Conservation (phyloP, 345 rosid species). For the Bretschneidera sinensis region DNA sequence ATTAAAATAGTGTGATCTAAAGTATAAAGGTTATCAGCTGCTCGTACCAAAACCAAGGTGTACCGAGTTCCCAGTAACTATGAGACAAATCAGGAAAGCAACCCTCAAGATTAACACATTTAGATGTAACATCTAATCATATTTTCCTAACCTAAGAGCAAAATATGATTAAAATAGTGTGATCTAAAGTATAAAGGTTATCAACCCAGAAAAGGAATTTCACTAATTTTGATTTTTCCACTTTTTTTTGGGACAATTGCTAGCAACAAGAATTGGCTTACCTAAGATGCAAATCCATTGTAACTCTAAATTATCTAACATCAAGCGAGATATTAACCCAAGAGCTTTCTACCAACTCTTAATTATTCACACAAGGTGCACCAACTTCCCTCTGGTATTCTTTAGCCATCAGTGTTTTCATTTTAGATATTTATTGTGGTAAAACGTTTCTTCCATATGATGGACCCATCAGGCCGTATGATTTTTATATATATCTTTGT, state of each 20-base stretch:
- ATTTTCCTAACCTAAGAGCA: too few relatives aligned
- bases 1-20: too few relatives aligned
- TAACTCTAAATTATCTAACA: not conserved
- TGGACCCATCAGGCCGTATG: not conserved
- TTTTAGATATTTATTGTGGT: not conserved
- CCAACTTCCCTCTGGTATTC: not conserved
- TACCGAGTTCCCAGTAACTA: too few relatives aligned
- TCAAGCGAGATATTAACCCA: not conserved
- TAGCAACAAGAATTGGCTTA: not conserved
- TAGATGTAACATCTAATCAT: too few relatives aligned
- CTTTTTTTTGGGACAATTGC: too few relatives aligned
- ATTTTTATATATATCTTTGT: not conserved
- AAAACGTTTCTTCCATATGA: not conserved
- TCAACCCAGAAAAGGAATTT: not conserved
- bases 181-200: too few relatives aligned
- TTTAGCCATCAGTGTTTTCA: not conserved
- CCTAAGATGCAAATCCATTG: not conserved
- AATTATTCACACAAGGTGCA: not conserved
- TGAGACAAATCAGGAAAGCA: too few relatives aligned
- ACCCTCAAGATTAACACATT: too few relatives aligned
- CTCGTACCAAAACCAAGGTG: too few relatives aligned
- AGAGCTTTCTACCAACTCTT: too few relatives aligned
- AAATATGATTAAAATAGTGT: too few relatives aligned
- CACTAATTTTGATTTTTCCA: not conserved
- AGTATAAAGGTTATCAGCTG: not conserved